Conservation (phyloP, 805 yeast genomes). For the Metschnikowia peoriensis region DNA sequence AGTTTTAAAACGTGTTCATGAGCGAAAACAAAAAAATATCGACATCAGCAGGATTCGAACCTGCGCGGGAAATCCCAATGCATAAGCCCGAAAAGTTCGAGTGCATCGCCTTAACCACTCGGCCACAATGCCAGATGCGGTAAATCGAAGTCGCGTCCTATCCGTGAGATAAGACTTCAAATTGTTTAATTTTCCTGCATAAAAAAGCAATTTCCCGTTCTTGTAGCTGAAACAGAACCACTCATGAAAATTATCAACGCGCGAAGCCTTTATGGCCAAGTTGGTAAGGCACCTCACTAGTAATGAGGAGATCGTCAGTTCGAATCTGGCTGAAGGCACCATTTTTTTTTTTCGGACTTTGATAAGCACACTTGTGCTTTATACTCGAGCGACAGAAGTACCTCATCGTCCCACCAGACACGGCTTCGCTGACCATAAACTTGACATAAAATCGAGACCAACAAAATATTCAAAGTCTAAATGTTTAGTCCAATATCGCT, state of each 20-base stretch:
- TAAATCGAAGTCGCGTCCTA: background rate
- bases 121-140: constrained; percentile 33
- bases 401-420: background rate
- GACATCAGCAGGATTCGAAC: constrained; percentile 49
- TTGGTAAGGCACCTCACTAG: constrained; percentile 38
- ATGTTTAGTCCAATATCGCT: constrained; percentile 11
- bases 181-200: too few species aligned
- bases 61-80: constrained; percentile 46
- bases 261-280: constrained; percentile 21
- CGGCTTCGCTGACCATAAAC: too few species aligned
- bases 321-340: constrained; percentile 22
- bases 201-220: too few species aligned
- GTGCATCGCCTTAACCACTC: constrained; percentile 45
- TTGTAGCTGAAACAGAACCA: too few species aligned
- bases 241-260: too few species aligned
- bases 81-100: constrained; percentile 31
- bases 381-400: background rate
- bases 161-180: background rate
- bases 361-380: background rate
- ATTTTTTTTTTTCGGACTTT: too few species aligned
- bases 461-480: too few species aligned
- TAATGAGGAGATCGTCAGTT: constrained; percentile 43
- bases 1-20: too few species aligned
- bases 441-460: too few species aligned
- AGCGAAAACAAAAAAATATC: constrained; percentile 23